Conservation (phyloP, 352 stramenopile genomes). For the Phytophthora citrophthora region DNA sequence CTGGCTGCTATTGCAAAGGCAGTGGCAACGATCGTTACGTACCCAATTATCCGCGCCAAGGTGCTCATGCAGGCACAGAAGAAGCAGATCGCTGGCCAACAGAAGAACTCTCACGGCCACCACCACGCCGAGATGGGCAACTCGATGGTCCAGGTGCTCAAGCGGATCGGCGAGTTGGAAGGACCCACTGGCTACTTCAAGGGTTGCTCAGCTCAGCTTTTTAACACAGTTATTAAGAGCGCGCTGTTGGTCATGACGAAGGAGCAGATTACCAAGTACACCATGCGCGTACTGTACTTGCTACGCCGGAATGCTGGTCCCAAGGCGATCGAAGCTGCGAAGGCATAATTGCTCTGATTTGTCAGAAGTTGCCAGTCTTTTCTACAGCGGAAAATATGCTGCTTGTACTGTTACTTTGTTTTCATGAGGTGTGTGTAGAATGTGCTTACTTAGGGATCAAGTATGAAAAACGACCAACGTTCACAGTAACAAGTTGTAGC, state of each 20-base stretch:
- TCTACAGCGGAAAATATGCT: background rate
- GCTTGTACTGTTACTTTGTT: background rate
- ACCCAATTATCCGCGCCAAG: conserved; percentile 90
- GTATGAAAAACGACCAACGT: too few species aligned
- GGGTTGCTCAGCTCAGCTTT: conserved; percentile 78
- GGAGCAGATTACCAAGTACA: conserved; percentile 83
- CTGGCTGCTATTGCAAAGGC: conserved; percentile 84
- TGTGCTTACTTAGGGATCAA: too few species aligned
- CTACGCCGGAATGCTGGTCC: conserved; percentile 48
- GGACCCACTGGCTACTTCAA: conserved; percentile 71
- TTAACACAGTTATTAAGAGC: conserved; percentile 88
- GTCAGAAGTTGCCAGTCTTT: conserved; percentile 1
- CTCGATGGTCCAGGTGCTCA: conserved; percentile 76
- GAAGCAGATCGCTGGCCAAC: conserved; percentile 43
- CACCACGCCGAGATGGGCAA: conserved; percentile 52
- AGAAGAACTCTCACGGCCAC: conserved; percentile 39
- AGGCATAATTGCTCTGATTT: conserved; percentile 26
- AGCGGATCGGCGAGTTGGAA: conserved; percentile 68
- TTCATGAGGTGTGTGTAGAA: background rate
- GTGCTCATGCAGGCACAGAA: conserved; percentile 87
- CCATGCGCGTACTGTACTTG: conserved; percentile 73
- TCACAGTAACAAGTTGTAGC: too few species aligned
- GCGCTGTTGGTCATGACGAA: conserved; percentile 86
- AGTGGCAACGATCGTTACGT: conserved; percentile 86
- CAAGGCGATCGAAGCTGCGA: conserved; percentile 37